Evolutionary conservation across 1,284 basidiomycete genomes (phyloP).

Genomic region (Heterobasidion annosum): DNA sequence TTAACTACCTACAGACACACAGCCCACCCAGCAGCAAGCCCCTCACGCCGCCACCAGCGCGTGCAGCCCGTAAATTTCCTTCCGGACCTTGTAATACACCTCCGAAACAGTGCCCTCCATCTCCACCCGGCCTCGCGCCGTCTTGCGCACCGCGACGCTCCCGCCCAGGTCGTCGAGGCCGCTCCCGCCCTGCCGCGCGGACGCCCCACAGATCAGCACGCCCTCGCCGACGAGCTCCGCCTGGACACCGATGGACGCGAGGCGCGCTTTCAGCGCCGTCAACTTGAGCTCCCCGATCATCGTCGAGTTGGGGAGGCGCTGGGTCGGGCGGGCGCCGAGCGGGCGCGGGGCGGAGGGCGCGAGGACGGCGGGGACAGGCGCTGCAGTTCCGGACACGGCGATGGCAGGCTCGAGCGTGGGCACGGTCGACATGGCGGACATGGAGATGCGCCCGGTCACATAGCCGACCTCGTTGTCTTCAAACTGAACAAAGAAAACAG

Average conservation of each 20-base stretch:
- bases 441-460: constrained; percentile 77
- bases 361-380: constrained; percentile 13
- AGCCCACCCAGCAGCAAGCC: not conserved
- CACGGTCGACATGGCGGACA: constrained; percentile 72
- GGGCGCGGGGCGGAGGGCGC: constrained; percentile 25
- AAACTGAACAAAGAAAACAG: constrained; percentile 46
- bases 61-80: constrained; percentile 83
- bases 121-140: constrained; percentile 74
- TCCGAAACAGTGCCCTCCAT: constrained; percentile 85
- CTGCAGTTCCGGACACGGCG: constrained; percentile 13
- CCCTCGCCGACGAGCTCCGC: constrained; percentile 93
- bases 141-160: constrained; percentile 83
- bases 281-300: constrained; percentile 96
- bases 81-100: constrained; percentile 81
- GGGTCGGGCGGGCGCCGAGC: constrained; percentile 52
- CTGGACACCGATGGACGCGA: constrained; percentile 68
- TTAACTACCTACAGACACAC: not conserved
- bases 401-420: constrained; percentile 52
- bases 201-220: constrained; percentile 83
- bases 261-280: constrained; percentile 72
- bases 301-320: constrained; percentile 71
- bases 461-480: constrained; percentile 96
- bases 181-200: constrained; percentile 36
- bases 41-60: constrained; percentile 68
- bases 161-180: constrained; percentile 47